These are phyloP conservation scores for Colletotrichum neosansevieriae DNA, from an alignment of 2,329 filamentous ascomycete species.

Conservation along the genomic window DNA sequence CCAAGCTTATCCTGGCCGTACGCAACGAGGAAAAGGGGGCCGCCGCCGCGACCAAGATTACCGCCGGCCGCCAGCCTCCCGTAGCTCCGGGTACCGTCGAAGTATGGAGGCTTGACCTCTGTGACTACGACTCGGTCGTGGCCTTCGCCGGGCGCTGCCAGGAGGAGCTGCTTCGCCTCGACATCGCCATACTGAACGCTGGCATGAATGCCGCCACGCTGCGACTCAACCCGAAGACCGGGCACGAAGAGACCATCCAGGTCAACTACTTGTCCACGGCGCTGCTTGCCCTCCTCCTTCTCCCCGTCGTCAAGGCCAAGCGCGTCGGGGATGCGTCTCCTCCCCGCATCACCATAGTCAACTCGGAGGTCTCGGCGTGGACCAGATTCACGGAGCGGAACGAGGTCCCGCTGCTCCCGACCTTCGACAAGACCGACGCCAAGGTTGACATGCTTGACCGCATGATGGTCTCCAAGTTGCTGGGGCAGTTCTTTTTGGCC, in stretches of 20 bases:
- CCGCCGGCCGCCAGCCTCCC: conserved; percentile 41
- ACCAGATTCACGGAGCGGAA: conserved; percentile 43
- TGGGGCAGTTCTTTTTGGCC: conserved; percentile 50
- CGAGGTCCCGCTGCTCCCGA: conserved; percentile 42
- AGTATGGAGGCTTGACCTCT: conserved; percentile 60
- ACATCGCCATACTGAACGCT: conserved; percentile 61
- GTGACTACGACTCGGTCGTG: conserved; percentile 56
- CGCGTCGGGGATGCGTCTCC: conserved; percentile 33
- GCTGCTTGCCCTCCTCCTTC: conserved; percentile 48
- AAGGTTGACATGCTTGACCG: conserved; percentile 40
- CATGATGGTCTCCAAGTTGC: conserved; percentile 46
- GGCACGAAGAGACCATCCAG: conserved; percentile 56
- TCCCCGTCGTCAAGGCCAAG: conserved; percentile 48
- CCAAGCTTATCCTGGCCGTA: conserved; percentile 57
- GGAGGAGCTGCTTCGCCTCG: conserved; percentile 51
- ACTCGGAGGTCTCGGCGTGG: conserved; percentile 44
- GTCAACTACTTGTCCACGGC: conserved; percentile 54
- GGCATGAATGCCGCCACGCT: conserved; percentile 44
- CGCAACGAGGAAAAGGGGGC: conserved; percentile 55
- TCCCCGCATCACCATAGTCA: conserved; percentile 47
- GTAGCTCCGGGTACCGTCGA: conserved; percentile 45
- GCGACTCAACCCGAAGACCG: conserved; percentile 40
- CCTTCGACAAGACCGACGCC: conserved; percentile 47
- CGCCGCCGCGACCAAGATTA: conserved; percentile 50
- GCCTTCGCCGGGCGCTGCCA: conserved; percentile 50